Base-by-base conservation (phyloP, 2,329 filamentous ascomycete genomes). In the Leptographium lundbergii region DNA sequence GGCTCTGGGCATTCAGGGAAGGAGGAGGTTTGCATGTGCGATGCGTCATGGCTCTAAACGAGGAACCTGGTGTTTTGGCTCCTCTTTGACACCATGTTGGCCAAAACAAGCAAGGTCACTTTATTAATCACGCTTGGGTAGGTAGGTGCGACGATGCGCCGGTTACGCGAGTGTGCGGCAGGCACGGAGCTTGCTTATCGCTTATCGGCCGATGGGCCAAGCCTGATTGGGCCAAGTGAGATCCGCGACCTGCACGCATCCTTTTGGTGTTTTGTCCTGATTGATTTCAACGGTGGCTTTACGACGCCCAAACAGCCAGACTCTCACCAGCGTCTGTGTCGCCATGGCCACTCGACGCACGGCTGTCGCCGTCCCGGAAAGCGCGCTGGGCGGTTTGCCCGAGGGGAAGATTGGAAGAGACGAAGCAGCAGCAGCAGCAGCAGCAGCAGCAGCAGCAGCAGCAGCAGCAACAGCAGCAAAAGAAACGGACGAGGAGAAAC, bases 391-490 rank as follows among this genome's bases (percentile, higher is more conserved):
- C 27, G 34, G n/a, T 17, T 39, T 25, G 10, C 34, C 42, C 3
- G 42, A 19, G 42, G 42, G n/a, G 3, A 14, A 14, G 5, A 25
- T 25, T 27, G 47, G 13, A 24, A 27, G 32, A 10, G 27, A 47
- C 24, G 27, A 60, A 48, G 25, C 60, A 24, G 45, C 53, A 54
- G 54, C 53, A 36, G 32, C 62, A 39, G 54, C 17, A n/a, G 17
- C 17, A 45, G 42, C 17, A 14, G 24, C 58, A 64, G 36, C 67
- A 64, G 54, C 79, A 78, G 63, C 69, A 75, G 56, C 87, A 89
- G n/a, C 89, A 91, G 45, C 86, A 47, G 34, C 36, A 10, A 27
- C 50, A 25, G 27, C 60, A 47, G 24, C 61, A 24, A 47, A 51
- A 51, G 54, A 55, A 36, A 29, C 62, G 39, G 55, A 19, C 19